phyloP scores from a whole-genome alignment of 116 monocot genomes.

The Thalassia testudinum region DNA sequence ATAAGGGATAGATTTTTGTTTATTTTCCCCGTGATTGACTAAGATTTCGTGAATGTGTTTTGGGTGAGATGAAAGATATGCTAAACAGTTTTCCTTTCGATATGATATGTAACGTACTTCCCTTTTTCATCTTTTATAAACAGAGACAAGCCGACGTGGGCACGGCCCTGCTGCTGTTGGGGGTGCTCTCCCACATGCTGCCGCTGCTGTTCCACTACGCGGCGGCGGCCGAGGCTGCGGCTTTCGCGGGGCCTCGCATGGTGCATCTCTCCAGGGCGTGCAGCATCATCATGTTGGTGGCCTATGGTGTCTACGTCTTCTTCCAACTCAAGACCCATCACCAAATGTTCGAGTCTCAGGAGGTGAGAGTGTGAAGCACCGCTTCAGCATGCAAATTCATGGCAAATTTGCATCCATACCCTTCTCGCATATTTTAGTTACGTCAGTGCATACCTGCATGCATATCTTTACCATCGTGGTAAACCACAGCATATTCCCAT shows the following conservation, averaged over 20 bases:
- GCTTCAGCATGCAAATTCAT: neutral
- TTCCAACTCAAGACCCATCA: slow-evolving; percentile 64
- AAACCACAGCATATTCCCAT: too few species aligned
- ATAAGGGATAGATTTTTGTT: too few species aligned
- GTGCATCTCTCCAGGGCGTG: slow-evolving; percentile 25
- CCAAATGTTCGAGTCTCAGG: slow-evolving; percentile 12
- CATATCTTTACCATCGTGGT: too few species aligned
- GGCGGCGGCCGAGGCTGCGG: too few species aligned
- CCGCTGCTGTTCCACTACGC: neutral
- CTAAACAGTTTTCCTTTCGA: too few species aligned
- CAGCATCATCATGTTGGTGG: slow-evolving; percentile 39
- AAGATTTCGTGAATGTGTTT: too few species aligned
- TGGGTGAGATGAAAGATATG: too few species aligned
- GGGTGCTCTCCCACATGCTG: slow-evolving; percentile 27
- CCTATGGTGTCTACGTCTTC: slow-evolving; percentile 36
- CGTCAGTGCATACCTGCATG: too few species aligned
- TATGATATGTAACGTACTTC: too few species aligned
- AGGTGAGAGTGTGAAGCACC: too few species aligned
- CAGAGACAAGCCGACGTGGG: slow-evolving; percentile 37
- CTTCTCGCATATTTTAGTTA: neutral
- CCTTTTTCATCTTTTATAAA: too few species aligned
- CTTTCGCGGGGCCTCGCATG: slow-evolving; percentile 4
- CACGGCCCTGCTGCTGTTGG: slow-evolving; percentile 36
- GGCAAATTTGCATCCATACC: neutral
- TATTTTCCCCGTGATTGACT: too few species aligned